These are phyloP conservation scores for Tulasnella sp. DNA, from an alignment of 768 basidiomycete species.

Conservation along the genomic window DNA sequence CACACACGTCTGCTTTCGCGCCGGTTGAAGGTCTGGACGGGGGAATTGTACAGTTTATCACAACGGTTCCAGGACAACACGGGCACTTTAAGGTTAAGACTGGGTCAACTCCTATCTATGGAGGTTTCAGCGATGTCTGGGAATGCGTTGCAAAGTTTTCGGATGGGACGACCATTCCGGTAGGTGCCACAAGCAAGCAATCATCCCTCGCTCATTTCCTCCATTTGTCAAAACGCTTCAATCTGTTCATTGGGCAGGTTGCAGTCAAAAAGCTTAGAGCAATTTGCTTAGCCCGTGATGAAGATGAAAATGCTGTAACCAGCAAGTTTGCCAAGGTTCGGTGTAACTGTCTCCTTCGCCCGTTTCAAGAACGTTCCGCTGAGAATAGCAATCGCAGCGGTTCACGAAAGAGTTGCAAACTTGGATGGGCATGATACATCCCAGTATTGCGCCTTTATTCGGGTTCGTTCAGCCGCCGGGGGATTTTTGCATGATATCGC, in stretches of 20 bases:
- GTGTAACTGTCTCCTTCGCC: background rate
- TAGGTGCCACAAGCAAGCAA: background rate
- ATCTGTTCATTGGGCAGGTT: background rate
- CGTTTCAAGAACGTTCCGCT: background rate
- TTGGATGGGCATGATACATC: background rate
- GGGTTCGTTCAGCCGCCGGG: background rate
- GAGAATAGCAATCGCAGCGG: background rate
- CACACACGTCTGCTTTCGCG: too few relatives aligned
- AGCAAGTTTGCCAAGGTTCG: background rate
- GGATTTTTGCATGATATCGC: background rate
- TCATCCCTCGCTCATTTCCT: too few relatives aligned
- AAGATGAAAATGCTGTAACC: background rate
- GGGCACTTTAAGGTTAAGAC: background rate
- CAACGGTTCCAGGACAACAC: background rate
- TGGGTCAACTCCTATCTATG: background rate
- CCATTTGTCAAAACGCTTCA: too few relatives aligned
- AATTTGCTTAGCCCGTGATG: background rate
- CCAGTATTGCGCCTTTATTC: background rate
- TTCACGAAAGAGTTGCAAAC: background rate
- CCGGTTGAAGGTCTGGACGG: too few relatives aligned
- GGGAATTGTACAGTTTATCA: too few relatives aligned
- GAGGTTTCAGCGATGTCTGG: slow-evolving; percentile 11
- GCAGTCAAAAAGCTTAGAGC: background rate
- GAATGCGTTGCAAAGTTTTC: background rate
- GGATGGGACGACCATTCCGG: background rate